A percentile compares a stretch with the other conserved stretches of the same genome.
Evolutionary conservation across 805 yeast genomes (phyloP).

Genomic region (Ogataea wickerhamii): DNA sequence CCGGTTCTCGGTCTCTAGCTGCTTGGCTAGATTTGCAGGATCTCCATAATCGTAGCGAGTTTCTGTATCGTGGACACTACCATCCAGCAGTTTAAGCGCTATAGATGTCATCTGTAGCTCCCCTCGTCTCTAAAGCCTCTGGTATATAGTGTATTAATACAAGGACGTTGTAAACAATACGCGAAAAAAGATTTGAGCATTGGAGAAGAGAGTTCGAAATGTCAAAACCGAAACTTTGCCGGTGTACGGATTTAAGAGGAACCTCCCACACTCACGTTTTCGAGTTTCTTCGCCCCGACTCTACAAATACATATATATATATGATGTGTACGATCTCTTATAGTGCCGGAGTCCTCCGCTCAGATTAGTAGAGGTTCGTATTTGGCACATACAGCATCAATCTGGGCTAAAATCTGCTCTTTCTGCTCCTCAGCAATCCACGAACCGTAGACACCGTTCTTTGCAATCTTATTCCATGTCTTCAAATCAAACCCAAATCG

Average conservation of each 20-base stretch:
- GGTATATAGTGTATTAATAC: too few relatives aligned
- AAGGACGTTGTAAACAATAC: too few relatives aligned
- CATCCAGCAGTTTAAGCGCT: constrained; percentile 10
- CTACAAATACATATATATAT: too few relatives aligned
- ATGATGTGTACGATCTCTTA: too few relatives aligned
- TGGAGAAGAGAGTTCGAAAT: too few relatives aligned
- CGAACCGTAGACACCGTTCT: constrained; percentile 66
- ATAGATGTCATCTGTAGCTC: constrained; percentile 12
- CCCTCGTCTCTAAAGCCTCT: too few relatives aligned
- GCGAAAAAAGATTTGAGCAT: too few relatives aligned
- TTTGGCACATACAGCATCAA: constrained; percentile 39
- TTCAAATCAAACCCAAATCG: constrained; percentile 57
- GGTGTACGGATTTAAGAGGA: too few relatives aligned
- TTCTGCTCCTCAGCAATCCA: constrained; percentile 64
- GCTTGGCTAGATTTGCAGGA: constrained; percentile 9
- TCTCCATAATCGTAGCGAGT: constrained; percentile 8
- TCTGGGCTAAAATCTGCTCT: constrained; percentile 39
- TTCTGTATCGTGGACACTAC: constrained; percentile 1
- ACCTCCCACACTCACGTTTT: too few relatives aligned
- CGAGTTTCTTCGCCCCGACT: too few relatives aligned
- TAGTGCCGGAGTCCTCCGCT: too few relatives aligned
- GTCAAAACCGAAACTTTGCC: too few relatives aligned
- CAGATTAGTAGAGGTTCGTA: constrained; percentile 20
- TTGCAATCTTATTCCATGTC: constrained; percentile 63
- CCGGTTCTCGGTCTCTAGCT: constrained; percentile 14